These are phyloP conservation scores for Omphalea diandra DNA, from an alignment of 441 rosid genomes.

Conservation along the genomic window DNA sequence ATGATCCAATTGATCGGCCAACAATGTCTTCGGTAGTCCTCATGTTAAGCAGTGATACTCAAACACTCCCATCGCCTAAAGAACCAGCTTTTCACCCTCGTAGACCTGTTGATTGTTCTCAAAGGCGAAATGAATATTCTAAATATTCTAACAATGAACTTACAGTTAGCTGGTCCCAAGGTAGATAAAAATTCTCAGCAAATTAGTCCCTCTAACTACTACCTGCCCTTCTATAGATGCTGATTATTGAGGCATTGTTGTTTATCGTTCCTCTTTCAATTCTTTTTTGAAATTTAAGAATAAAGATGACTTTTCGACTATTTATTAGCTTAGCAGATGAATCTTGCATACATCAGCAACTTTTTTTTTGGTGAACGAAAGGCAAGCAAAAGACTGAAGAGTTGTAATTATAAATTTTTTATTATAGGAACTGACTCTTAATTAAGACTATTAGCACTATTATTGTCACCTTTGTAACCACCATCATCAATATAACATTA, in stretches of 20 bases:
- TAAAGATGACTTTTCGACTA: no score
- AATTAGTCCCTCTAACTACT: no score
- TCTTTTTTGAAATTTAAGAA: neutral
- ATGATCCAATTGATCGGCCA: no score
- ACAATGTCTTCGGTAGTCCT: constrained; percentile 14
- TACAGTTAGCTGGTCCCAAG: constrained; percentile 6
- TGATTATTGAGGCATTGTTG: no score
- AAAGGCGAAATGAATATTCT: neutral
- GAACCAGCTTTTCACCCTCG: constrained; percentile 10
- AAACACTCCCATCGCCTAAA: constrained; percentile 4
- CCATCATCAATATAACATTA: neutral
- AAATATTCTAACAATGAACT: constrained; percentile 10
- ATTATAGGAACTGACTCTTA: neutral
- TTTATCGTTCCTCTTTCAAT: no score
- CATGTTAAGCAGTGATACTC: constrained; percentile 13
- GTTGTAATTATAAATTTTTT: no score
- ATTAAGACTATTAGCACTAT: no score
- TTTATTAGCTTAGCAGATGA: neutral
- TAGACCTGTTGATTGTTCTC: neutral
- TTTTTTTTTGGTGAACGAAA: no score
- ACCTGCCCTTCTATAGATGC: neutral
- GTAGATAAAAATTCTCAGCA: neutral
- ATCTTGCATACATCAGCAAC: no score
- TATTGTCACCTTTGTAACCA: neutral
- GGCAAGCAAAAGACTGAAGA: no score